Evolutionary conservation across 331 rosid genomes (phyloP), one percentile per base, ranked within the genome.

Genomic region (Telfairia occidentalis): DNA sequence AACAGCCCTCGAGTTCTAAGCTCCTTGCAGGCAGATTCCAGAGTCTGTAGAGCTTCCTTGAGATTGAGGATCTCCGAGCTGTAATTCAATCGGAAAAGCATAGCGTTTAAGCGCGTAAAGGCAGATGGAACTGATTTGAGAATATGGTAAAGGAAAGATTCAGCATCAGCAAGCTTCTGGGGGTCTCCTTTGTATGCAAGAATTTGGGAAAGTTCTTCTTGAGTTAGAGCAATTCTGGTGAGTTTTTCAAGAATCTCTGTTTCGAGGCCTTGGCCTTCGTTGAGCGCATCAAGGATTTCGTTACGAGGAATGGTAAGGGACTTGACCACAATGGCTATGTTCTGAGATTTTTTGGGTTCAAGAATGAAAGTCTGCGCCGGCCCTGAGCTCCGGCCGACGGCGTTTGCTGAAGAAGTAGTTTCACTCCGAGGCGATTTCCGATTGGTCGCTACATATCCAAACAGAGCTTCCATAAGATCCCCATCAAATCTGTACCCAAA

Each of bases 401-500:
- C 75, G 28, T 3, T 46, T 29, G 53, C 32, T 43, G 71, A 26
- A 75, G 84, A 73, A 73, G 78, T 82, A 34, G 24, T 43, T 10
- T 79, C 84, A 52, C 75, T 76, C 79, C 75, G 82, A 18, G 89
- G 87, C 5, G 89, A 83, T 38, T 74, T 80, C 66, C 83, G 73
- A 78, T 73, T 86, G 75, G 89, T 71, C 24, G 93, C 91, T 3
- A 84, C 90, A 7, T 50, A 76, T 34, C 97, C 97, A 8, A 95
- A 95, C 26, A 95, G 97, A 63, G 96, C 94, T 83, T 95, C 99
- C 97, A 91, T 90, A 35, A 91, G 86, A 78, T 92, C 93, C 18
- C 88, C 88, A 83, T 94, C 94, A 81, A 89, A 89, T 78, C 99
- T 95, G 86, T 65, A 65, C 30, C 2, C 72, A 65, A 37, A 64